These are phyloP conservation scores for Globisporangium perplexum DNA, from an alignment of 352 stramenopile species.

Conservation along the genomic window DNA sequence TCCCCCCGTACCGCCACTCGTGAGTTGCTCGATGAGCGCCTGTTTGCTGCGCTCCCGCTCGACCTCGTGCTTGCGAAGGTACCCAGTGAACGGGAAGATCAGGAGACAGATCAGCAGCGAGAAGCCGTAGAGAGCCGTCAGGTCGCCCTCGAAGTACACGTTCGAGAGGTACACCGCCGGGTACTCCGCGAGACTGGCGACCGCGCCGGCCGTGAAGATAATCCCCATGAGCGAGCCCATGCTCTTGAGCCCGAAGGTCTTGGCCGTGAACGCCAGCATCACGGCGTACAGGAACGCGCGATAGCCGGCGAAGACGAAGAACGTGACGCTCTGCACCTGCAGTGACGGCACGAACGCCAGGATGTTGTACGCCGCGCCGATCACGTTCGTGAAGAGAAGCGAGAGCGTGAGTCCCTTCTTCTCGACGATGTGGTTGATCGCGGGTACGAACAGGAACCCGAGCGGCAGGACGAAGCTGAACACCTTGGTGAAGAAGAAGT, in stretches of 20 bases:
- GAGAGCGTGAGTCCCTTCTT: conserved; percentile 54
- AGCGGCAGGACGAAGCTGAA: conserved; percentile 83
- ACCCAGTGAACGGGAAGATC: conserved; percentile 60
- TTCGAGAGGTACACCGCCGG: conserved; percentile 74
- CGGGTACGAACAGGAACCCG: conserved; percentile 80
- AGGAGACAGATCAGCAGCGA: conserved; percentile 45
- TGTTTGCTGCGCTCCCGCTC: conserved; percentile 32
- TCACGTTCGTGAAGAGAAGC: conserved; percentile 65
- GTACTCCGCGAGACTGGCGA: conserved; percentile 76
- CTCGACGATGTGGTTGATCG: conserved; percentile 82
- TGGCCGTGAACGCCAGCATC: conserved; percentile 82
- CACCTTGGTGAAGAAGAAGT: conserved; percentile 78
- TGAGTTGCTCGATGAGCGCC: conserved; percentile 19
- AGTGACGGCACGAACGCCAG: conserved; percentile 65
- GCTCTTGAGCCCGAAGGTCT: conserved; percentile 84
- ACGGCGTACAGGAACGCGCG: conserved; percentile 84
- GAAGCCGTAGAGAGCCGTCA: conserved; percentile 42
- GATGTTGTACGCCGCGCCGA: conserved; percentile 71
- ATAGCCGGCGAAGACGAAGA: conserved; percentile 80
- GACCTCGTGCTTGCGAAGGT: conserved; percentile 46
- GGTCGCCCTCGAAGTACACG: conserved; percentile 41
- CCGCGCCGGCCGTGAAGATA: conserved; percentile 70
- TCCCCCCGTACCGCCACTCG: neutral
- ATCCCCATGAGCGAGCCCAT: conserved; percentile 79
- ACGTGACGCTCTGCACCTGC: conserved; percentile 57